phyloP scores from a whole-genome alignment of 805 yeast genomes.

The Nakazawaea wickerhamii region DNA sequence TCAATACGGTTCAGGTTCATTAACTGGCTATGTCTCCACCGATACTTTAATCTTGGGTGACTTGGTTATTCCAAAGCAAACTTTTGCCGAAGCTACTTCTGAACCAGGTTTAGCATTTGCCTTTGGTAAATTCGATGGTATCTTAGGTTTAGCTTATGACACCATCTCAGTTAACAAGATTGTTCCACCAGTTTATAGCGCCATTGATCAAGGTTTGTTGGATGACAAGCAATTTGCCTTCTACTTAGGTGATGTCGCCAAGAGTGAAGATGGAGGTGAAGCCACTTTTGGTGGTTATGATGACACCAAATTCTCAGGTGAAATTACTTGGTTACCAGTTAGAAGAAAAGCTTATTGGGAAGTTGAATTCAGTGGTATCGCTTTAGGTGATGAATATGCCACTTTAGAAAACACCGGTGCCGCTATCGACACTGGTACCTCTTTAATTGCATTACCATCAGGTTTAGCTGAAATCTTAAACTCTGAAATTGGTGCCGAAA shows the following conservation, averaged over 20 bases:
- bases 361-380: conserved; percentile 86
- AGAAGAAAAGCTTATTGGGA: conserved; percentile 99
- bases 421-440: conserved; percentile 98
- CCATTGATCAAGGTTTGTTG: conserved; percentile 72
- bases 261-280: conserved; percentile 75
- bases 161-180: conserved; percentile 83
- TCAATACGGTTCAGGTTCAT: conserved; percentile 87
- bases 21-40: conserved; percentile 88
- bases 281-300: conserved; percentile 96
- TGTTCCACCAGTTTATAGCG: conserved; percentile 93
- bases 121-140: conserved; percentile 98
- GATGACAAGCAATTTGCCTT: conserved; percentile 86
- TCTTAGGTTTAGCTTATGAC: conserved; percentile 90
- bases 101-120: conserved; percentile 99
- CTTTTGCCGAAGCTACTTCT: conserved; percentile 93
- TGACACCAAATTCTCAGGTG: conserved; percentile 67
- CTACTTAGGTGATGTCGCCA: conserved; percentile 75
- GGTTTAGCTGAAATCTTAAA: conserved; percentile 94
- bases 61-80: conserved; percentile 79
- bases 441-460: conserved; percentile 90
- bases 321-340: conserved; percentile 92
- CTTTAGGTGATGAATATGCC: conserved; percentile 90
- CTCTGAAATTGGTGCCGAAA: conserved; percentile 94
- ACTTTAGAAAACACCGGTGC: conserved; percentile 82
- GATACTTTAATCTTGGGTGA: conserved; percentile 81